Evolutionary conservation across 2,329 filamentous ascomycete genomes (phyloP).

Genomic region (Aphanoascus verrucosus): DNA sequence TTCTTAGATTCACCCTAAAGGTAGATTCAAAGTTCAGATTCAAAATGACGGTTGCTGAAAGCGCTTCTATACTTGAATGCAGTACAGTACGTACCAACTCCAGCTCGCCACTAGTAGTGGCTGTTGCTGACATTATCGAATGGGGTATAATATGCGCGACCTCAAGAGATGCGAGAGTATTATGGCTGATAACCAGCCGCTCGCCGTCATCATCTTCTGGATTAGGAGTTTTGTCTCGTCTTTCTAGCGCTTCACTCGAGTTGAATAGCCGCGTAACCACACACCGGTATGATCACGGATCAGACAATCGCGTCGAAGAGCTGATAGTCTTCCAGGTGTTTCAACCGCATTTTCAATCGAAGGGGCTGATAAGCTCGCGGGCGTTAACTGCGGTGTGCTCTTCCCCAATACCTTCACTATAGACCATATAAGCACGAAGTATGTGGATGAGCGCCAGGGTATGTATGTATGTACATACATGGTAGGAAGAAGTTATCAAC

Average conservation of each 20-base stretch:
- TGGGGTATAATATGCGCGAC: conserved; percentile 19
- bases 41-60: too few relatives aligned
- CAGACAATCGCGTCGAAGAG: conserved; percentile 13
- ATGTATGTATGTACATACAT: conserved; percentile 10
- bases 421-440: background rate
- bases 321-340: background rate
- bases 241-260: conserved; percentile 14
- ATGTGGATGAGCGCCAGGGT: background rate
- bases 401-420: conserved; percentile 15
- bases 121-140: conserved; percentile 13
- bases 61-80: too few relatives aligned
- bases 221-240: conserved; percentile 11
- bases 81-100: conserved; percentile 9
- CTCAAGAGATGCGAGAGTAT: conserved; percentile 14
- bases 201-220: conserved; percentile 17
- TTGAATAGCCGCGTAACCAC: conserved; percentile 17
- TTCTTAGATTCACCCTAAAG: conserved; percentile 20
- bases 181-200: background rate
- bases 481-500: conserved; percentile 18
- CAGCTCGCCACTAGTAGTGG: background rate
- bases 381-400: conserved; percentile 16
- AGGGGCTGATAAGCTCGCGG: conserved; percentile 12
- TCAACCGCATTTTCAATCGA: background rate
- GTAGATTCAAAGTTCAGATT: background rate
- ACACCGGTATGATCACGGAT: conserved; percentile 17